These are phyloP conservation scores for Aphanomyces euteiches DNA, from an alignment of 352 stramenopile genomes.

Conservation along the genomic window DNA sequence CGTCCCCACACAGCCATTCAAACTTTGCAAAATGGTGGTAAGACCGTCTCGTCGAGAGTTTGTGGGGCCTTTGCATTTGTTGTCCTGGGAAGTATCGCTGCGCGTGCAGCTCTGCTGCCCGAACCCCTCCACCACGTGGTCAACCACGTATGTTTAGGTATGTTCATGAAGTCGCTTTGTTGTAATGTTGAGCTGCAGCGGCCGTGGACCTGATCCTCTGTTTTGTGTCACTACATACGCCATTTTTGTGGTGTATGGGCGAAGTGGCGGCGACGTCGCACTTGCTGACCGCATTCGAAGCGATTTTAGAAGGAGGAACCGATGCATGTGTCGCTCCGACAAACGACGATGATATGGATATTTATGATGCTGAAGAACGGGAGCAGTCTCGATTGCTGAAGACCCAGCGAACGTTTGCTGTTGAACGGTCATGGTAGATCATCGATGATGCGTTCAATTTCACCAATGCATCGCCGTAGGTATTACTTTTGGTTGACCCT, in stretches of 20 bases:
- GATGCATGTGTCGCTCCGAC: conserved; percentile 19
- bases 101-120: conserved; percentile 65
- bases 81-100: conserved; percentile 58
- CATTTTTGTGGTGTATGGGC: conserved; percentile 70
- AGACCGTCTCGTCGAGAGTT: conserved; percentile 51
- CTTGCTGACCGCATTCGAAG: conserved; percentile 73
- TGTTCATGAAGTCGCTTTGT: not conserved
- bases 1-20: conserved; percentile 69
- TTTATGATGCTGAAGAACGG: conserved; percentile 78
- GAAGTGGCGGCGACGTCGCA: conserved; percentile 68
- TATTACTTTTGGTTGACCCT: conserved; percentile 67
- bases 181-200: not conserved
- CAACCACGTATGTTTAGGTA: conserved; percentile 59
- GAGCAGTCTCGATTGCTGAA: conserved; percentile 74
- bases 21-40: conserved; percentile 61
- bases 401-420: conserved; percentile 54
- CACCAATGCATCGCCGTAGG: not conserved
- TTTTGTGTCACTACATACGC: conserved; percentile 80
- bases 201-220: conserved; percentile 81
- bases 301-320: conserved; percentile 44
- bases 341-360: conserved; percentile 42
- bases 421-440: conserved; percentile 54
- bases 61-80: conserved; percentile 67
- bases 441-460: too few species aligned
- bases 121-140: conserved; percentile 62